Conservation (phyloP, 2,329 filamentous ascomycete genomes). For the Fusarium papillatum region DNA sequence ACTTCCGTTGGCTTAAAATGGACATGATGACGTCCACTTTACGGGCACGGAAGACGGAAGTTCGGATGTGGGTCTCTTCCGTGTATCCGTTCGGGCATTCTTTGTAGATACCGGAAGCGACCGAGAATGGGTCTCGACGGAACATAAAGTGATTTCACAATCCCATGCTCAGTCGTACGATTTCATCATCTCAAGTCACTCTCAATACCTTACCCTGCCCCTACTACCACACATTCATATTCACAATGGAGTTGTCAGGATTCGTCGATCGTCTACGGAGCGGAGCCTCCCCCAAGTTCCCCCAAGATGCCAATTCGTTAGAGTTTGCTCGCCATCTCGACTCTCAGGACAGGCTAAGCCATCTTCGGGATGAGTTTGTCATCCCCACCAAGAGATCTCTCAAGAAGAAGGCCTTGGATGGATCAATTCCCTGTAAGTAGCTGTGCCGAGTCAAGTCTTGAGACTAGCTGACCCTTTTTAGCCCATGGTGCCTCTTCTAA, state of each 20-base stretch:
- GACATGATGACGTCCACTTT: constrained; percentile 32
- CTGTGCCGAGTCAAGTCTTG: too few relatives aligned
- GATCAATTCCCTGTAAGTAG: constrained; percentile 55
- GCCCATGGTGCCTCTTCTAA: constrained; percentile 28
- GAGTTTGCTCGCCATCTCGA: constrained; percentile 69
- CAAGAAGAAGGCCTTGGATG: constrained; percentile 71
- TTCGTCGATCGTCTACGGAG: constrained; percentile 56
- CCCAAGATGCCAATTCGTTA: constrained; percentile 59
- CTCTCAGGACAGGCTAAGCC: constrained; percentile 69
- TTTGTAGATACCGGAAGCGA: constrained; percentile 2
- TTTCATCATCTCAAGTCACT: constrained; percentile 12
- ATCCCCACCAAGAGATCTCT: constrained; percentile 83
- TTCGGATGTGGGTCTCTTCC: constrained; percentile 42
- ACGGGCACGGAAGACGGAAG: constrained; percentile 44
- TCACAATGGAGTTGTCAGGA: constrained; percentile 55
- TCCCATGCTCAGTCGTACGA: constrained; percentile 43
- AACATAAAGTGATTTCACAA: constrained; percentile 46
- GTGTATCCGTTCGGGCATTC: constrained; percentile 19
- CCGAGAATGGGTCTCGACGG: constrained; percentile 22
- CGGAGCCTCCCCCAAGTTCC: constrained; percentile 59
- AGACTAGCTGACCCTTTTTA: background rate
- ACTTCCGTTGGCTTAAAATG: constrained; percentile 16
- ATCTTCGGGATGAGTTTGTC: constrained; percentile 79
- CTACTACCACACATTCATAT: background rate
- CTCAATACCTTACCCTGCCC: background rate